Evolutionary conservation across 148 eudicot species (phyloP), one percentile per base, ranked within the genome.

Genomic region (Vaccinium vitisidaea): DNA sequence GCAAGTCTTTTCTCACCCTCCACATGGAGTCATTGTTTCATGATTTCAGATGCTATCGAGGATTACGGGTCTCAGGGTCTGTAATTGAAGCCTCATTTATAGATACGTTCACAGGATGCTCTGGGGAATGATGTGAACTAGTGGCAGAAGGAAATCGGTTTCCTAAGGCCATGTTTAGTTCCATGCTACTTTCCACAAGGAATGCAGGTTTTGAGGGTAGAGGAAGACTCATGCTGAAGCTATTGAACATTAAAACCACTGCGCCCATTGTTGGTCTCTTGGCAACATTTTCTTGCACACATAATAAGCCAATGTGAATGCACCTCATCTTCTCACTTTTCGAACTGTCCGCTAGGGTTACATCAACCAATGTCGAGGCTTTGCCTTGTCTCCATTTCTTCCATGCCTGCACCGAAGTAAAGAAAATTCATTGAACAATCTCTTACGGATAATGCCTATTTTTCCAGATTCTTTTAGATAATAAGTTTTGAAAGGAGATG

Each of bases 221-320:
- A 1, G 90, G 85, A 1, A 89, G 82, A 55, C 58, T 63, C 36
- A 71, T 46, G 46, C 82, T 63, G 9, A 75, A 70, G 56, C 83
- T 85, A 74, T 61, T 85, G 25, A 91, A 84, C 91, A 88, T 89
- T n/a, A 88, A 54, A 58, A 63, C 83, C 4, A 89, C 79, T 3
- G 83, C 80, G 32, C 90, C 79, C 88, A 90, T 89, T 0, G 77
- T 85, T 1, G 92, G 93, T 36, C 93, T 87, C 25, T 85, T 83
- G 5, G 50, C 83, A 13, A 70, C 85, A 16, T 81, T 61, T 14
- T 83, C 89, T 87, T 88, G 90, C 13, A 90, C 89, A n/a, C 90
- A 90, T 36, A 90, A 48, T 75, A 88, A 55, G 6, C 84, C 90
- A 39, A 87, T 87, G 65, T 69, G 82, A 46, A 84, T 84, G 65